These are phyloP conservation scores for Hygrophorus russula DNA, from an alignment of 768 basidiomycete genomes.

Conservation along the genomic window DNA sequence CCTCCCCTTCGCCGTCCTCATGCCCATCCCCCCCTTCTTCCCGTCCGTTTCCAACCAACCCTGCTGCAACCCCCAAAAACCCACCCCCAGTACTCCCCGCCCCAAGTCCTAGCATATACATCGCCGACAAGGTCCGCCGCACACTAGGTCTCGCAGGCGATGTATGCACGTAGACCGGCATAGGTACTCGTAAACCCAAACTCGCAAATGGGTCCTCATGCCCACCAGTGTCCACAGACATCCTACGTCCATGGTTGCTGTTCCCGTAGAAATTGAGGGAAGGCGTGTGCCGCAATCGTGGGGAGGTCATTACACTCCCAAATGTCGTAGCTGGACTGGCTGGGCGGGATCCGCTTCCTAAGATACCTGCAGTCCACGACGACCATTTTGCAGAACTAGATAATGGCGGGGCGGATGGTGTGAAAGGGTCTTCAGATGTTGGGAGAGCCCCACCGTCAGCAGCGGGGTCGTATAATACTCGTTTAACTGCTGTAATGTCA, in stretches of 20 bases:
- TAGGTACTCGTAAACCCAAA: too few species aligned
- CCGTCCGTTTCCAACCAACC: too few species aligned
- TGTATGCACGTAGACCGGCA: too few species aligned
- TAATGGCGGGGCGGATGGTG: constrained; percentile 2
- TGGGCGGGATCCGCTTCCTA: constrained; percentile 21
- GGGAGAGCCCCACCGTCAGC: constrained; percentile 9
- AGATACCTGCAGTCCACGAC: constrained; percentile 50
- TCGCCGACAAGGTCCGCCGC: too few species aligned
- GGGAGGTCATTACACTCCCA: constrained; percentile 60
- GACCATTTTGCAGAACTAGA: constrained; percentile 12
- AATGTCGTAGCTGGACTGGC: constrained; percentile 46
- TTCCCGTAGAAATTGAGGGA: constrained; percentile 20
- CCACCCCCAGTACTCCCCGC: too few species aligned
- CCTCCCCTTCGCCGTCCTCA: constrained; percentile 3
- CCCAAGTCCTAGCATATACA: too few species aligned
- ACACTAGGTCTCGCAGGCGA: too few species aligned
- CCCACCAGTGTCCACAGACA: too few species aligned
- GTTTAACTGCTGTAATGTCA: constrained; percentile 63
- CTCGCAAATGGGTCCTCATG: too few species aligned
- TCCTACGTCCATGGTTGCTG: too few species aligned
- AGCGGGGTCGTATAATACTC: constrained; percentile 37
- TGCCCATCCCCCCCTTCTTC: constrained; percentile 5
- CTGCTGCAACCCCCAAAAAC: too few species aligned
- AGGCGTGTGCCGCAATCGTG: constrained; percentile 38
- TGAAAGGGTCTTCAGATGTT: background rate